These are phyloP conservation scores for Choiromyces venosus DNA, from an alignment of 495 filamentous ascomycete species.

Conservation along the genomic window DNA sequence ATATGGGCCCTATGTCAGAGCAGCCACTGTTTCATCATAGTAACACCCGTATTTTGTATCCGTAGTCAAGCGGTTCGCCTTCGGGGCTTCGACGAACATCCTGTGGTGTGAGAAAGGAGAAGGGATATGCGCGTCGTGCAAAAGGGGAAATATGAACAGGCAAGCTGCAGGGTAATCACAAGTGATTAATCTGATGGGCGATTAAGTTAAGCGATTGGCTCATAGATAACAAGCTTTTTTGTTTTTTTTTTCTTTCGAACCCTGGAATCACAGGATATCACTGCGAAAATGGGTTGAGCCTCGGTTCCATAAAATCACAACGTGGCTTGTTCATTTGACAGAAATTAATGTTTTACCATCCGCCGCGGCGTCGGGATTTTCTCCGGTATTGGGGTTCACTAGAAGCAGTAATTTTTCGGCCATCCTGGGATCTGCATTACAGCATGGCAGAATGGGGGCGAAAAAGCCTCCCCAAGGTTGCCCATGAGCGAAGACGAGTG, in stretches of 20 bases:
- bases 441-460: background rate
- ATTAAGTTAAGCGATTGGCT: no score
- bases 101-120: background rate
- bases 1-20: background rate
- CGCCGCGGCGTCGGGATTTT: background rate
- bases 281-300: no score
- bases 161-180: background rate
- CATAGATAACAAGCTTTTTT: no score
- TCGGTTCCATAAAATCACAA: no score
- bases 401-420: background rate
- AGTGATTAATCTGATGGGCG: background rate
- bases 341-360: background rate
- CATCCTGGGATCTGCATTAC: background rate
- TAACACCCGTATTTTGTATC: background rate
- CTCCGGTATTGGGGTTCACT: background rate
- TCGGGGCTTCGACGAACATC: background rate
- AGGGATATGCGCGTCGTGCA: background rate
- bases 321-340: background rate
- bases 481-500: background rate
- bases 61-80: background rate
- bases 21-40: background rate
- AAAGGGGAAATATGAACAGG: background rate
- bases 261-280: no score
- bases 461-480: background rate
- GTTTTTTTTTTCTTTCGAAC: no score